Base-by-base conservation (phyloP, 495 filamentous ascomycete species). In the Elasticomyces elasticus region DNA sequence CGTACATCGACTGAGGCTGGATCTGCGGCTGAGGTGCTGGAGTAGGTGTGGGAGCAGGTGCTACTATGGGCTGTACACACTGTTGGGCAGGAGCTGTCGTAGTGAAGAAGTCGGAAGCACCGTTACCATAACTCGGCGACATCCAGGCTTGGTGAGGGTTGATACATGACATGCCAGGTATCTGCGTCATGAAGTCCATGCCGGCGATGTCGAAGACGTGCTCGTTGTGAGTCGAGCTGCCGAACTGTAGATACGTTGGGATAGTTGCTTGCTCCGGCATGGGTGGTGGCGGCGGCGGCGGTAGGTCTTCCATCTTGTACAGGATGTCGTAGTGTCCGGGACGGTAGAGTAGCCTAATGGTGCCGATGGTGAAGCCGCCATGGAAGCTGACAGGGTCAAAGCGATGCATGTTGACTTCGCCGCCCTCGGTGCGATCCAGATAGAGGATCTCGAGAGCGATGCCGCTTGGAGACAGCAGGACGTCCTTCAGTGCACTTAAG, bases 291-390 rank as follows among this genome's bases (percentile, higher is more conserved):
- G 52, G 44, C 15, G 43, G 19, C 11, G 49, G 52, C 7, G 53
- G 58, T 22, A 79, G 64, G 47, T 80, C 72, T 59, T 81, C 76
- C 33, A 66, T 62, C 61, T 79, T 86, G 72, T 98, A 98, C 17
- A 97, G 75, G 49, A 98, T 80, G 69, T 98, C 92, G 66, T 98
- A 98, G 68, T 98, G 92, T 49, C 88, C 89, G 33, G 84, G 84
- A 56, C 84, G 73, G 58, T 87, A 87, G 10, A 87, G 70, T 20
- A 87, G 69, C 52, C 80, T 79, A 65, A 74, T 82, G 62, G 74
- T 85, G 69, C 65, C 84, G 11, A 72, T 49, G 70, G 66, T 59
- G 65, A 58, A 75, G 71, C 51, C 76, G 68, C 46, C 60, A 58
- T 70, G 35, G 13, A 9, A 38, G 66, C 61, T 49, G 69, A 67